phyloP scores from a whole-genome alignment of 768 basidiomycete genomes.

The Arthromyces matolae region DNA sequence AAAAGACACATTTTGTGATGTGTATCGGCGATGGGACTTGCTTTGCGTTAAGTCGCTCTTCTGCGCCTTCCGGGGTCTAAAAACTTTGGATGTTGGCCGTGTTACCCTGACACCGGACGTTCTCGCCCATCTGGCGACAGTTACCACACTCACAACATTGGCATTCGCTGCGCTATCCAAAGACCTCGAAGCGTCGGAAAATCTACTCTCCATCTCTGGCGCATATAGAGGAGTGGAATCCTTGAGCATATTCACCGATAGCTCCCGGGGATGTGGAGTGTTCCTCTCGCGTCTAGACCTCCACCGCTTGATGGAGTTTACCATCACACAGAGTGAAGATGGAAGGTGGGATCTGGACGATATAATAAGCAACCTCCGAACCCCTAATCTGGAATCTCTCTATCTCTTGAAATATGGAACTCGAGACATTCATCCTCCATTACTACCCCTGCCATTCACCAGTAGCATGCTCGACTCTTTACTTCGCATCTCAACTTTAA shows the following conservation, averaged over 20 bases:
- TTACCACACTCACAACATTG: background rate
- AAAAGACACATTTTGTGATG: too few species aligned
- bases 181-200: background rate
- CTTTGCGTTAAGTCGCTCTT: too few species aligned
- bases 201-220: background rate
- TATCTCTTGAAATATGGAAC: too few species aligned
- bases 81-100: too few species aligned
- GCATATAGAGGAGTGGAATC: background rate
- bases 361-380: background rate
- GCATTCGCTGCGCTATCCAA: background rate
- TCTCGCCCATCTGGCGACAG: background rate
- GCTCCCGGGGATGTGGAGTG: background rate
- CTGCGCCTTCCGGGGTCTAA: too few species aligned
- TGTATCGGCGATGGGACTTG: too few species aligned
- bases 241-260: background rate
- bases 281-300: background rate
- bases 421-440: too few species aligned
- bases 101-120: too few species aligned
- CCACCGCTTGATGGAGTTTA: background rate
- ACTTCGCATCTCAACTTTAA: too few species aligned
- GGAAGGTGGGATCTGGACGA: background rate
- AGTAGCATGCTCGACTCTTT: too few species aligned
- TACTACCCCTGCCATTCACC: too few species aligned
- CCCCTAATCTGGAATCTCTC: background rate
- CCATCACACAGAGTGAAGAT: background rate